phyloP scores from a whole-genome alignment of 768 basidiomycete genomes.

The Rhizopogon vulgaris region DNA sequence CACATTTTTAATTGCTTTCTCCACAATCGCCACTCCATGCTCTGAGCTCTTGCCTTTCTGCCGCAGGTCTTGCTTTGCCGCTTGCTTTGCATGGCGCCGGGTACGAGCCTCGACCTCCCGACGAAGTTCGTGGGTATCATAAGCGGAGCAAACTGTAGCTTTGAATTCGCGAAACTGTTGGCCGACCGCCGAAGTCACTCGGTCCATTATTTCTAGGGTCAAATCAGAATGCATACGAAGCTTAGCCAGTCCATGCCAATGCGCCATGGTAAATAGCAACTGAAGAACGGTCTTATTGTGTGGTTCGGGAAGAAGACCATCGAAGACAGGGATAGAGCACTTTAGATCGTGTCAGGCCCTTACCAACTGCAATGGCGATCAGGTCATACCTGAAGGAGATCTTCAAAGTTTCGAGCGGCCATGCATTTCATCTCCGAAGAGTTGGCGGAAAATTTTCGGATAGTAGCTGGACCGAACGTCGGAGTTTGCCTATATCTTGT shows the following conservation, averaged over 20 bases:
- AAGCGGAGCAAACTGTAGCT: conserved; percentile 14
- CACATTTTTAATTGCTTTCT: neutral
- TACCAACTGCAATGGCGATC: too few species aligned
- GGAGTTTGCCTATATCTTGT: conserved; percentile 25
- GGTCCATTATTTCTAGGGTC: conserved; percentile 3
- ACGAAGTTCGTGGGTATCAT: conserved; percentile 24
- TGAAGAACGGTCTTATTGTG: conserved; percentile 11
- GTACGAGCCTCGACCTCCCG: conserved; percentile 20
- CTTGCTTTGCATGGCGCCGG: conserved; percentile 8
- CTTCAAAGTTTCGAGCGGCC: conserved; percentile 32
- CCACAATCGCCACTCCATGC: neutral
- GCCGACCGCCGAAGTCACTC: conserved; percentile 10
- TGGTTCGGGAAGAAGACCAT: conserved; percentile 19
- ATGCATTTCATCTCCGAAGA: conserved; percentile 28
- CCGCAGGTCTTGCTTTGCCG: neutral
- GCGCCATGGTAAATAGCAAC: conserved; percentile 14
- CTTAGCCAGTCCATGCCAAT: conserved; percentile 24
- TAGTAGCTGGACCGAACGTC: conserved; percentile 25
- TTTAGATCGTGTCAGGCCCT: conserved; percentile 2
- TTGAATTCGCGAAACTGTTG: conserved; percentile 18
- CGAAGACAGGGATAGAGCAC: conserved; percentile 30
- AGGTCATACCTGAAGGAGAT: conserved; percentile 25
- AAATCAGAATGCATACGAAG: conserved; percentile 18
- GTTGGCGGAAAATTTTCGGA: conserved; percentile 24
- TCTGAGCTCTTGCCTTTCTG: too few species aligned